Conservation (phyloP, 2,329 filamentous ascomycete species). For the Annulohypoxylon truncatum region DNA sequence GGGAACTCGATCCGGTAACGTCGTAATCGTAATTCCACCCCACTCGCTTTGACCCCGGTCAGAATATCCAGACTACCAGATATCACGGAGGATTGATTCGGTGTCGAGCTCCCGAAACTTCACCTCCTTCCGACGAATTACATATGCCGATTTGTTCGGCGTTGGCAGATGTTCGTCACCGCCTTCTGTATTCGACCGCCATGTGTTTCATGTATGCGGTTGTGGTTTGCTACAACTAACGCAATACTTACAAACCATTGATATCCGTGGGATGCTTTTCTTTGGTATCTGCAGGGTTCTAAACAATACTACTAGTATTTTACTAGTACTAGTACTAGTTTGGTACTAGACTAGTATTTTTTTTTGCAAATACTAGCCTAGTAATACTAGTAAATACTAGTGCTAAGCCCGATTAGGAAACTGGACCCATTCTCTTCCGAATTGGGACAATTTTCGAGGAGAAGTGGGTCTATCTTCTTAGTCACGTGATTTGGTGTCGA, state of each 20-base stretch:
- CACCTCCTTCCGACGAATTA: conserved; percentile 24
- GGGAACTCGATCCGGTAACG: conserved; percentile 25
- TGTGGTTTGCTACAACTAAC: conserved; percentile 31
- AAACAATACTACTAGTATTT: no score
- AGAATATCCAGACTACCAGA: conserved; percentile 11
- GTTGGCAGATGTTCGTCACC: conserved; percentile 27
- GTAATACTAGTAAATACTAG: no score
- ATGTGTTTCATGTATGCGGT: conserved; percentile 27
- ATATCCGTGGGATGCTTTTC: conserved; percentile 16
- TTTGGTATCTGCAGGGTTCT: not conserved
- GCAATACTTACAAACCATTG: conserved; percentile 25
- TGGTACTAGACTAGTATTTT: no score
- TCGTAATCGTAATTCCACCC: conserved; percentile 31
- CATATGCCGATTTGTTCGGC: conserved; percentile 26
- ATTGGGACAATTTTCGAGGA: no score
- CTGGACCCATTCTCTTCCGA: no score
- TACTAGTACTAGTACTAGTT: no score
- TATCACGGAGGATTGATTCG: conserved; percentile 29
- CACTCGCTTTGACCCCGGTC: conserved; percentile 24
- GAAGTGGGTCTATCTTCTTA: no score
- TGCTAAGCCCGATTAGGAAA: no score
- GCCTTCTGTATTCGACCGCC: conserved; percentile 20
- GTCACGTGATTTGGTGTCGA: no score
- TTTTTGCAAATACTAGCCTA: no score
- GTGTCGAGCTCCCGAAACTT: conserved; percentile 26